A percentile compares a stretch with the other conserved stretches of the same genome.
phyloP scores from a whole-genome alignment of 345 rosid species.

The Citrus inodora region DNA sequence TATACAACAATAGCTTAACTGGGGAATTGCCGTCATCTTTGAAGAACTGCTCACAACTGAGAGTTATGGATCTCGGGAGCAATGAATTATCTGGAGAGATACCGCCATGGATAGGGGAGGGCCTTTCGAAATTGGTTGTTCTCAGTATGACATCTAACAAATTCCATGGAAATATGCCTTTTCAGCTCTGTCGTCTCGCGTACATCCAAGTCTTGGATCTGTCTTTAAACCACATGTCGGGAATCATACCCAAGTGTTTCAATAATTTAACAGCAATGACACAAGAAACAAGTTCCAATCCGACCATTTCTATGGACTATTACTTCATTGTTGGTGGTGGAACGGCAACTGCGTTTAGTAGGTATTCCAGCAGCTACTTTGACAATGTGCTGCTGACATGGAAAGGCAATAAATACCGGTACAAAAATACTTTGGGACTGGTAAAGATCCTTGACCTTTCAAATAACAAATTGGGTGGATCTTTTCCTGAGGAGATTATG shows the following conservation, averaged over 20 bases:
- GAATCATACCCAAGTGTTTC: conserved; percentile 3
- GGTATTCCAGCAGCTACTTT: background rate
- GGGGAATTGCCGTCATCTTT: background rate
- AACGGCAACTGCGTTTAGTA: background rate
- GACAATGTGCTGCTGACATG: background rate
- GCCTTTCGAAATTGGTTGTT: background rate
- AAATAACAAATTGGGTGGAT: conserved; percentile 28
- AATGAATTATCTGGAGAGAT: background rate
- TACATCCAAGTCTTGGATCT: conserved; percentile 8
- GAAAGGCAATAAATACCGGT: conserved; percentile 4
- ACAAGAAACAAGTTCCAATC: background rate
- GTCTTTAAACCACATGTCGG: conserved; percentile 4
- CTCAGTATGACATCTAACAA: background rate
- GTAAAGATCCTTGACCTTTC: conserved; percentile 18
- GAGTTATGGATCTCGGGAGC: background rate
- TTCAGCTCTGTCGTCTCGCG: background rate
- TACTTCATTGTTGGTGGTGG: background rate
- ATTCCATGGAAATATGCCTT: background rate
- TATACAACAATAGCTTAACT: background rate
- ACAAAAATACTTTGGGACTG: conserved; percentile 1
- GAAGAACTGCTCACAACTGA: background rate
- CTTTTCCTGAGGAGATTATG: conserved; percentile 27
- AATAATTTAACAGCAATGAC: conserved; percentile 1
- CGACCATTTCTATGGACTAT: background rate
- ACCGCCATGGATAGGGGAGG: conserved; percentile 9